Conservation (phyloP, 805 yeast species). For the Saturnispora kantuleensis region DNA sequence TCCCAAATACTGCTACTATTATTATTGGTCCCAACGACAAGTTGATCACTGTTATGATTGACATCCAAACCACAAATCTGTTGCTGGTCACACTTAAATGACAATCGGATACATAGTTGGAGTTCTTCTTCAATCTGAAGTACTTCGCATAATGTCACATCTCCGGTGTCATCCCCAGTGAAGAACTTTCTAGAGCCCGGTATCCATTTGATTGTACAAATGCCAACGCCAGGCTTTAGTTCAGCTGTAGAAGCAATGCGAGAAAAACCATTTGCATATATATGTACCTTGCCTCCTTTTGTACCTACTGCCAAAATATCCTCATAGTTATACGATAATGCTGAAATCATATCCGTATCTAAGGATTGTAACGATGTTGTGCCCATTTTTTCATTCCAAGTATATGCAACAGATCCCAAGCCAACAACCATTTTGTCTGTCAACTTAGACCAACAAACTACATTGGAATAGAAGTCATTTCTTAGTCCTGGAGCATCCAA, state of each 20-base stretch:
- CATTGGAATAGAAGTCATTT: slow-evolving; percentile 70
- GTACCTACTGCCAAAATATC: slow-evolving; percentile 48
- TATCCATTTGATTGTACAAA: slow-evolving; percentile 57
- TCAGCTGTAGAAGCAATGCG: slow-evolving; percentile 14
- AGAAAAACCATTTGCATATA: slow-evolving; percentile 24
- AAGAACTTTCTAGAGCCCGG: slow-evolving; percentile 34
- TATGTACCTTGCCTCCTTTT: slow-evolving; percentile 40
- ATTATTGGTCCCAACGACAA: slow-evolving; percentile 82
- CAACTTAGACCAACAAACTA: slow-evolving; percentile 58
- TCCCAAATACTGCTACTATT: slow-evolving; percentile 76
- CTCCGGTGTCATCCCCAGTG: slow-evolving; percentile 61
- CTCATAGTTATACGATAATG: slow-evolving; percentile 45
- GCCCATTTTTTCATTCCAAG: slow-evolving; percentile 50
- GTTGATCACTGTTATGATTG: slow-evolving; percentile 39
- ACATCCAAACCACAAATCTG: slow-evolving; percentile 63
- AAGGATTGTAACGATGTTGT: slow-evolving; percentile 35
- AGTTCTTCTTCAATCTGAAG: slow-evolving; percentile 3
- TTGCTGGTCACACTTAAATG: slow-evolving; percentile 41
- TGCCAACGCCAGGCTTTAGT: slow-evolving; percentile 29
- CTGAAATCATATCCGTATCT: slow-evolving; percentile 38
- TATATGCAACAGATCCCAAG: slow-evolving; percentile 43
- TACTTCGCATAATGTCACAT: slow-evolving; percentile 35
- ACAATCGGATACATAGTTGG: slow-evolving; percentile 14
- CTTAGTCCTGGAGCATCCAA: slow-evolving; percentile 62
- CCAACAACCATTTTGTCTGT: slow-evolving; percentile 56